Conservation (phyloP, 148 eudicot species). For the Arbutus unedo region DNA sequence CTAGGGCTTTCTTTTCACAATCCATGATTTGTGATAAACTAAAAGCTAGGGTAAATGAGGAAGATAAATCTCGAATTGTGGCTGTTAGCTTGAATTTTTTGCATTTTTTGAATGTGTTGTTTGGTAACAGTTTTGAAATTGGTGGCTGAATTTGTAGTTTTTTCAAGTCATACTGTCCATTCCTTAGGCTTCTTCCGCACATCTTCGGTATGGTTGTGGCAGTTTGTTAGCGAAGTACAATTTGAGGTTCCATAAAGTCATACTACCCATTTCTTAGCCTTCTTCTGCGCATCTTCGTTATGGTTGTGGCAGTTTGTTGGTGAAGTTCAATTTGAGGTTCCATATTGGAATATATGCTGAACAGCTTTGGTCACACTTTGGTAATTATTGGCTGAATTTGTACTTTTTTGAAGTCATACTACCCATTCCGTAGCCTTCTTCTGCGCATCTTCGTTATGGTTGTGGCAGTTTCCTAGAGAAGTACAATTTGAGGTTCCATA, state of each 20-base stretch:
- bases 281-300: neutral
- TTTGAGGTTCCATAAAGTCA: neutral
- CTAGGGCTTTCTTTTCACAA: neutral
- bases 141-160: neutral
- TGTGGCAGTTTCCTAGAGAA: neutral
- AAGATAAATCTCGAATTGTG: neutral
- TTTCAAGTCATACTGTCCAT: neutral
- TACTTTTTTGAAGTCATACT: too few species aligned
- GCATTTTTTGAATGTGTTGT: neutral
- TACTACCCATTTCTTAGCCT: neutral
- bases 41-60: neutral
- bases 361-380: neutral
- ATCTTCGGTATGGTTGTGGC: neutral
- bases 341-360: neutral
- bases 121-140: neutral
- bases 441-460: neutral
- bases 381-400: too few species aligned
- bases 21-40: neutral
- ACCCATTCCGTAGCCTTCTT: neutral
- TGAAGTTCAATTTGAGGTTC: neutral
- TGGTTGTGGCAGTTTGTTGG: neutral
- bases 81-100: neutral
- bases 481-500: neutral
- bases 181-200: neutral
- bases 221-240: neutral